phyloP scores from a whole-genome alignment of 2,329 filamentous ascomycete species.

The Waltergamsia citrina region DNA sequence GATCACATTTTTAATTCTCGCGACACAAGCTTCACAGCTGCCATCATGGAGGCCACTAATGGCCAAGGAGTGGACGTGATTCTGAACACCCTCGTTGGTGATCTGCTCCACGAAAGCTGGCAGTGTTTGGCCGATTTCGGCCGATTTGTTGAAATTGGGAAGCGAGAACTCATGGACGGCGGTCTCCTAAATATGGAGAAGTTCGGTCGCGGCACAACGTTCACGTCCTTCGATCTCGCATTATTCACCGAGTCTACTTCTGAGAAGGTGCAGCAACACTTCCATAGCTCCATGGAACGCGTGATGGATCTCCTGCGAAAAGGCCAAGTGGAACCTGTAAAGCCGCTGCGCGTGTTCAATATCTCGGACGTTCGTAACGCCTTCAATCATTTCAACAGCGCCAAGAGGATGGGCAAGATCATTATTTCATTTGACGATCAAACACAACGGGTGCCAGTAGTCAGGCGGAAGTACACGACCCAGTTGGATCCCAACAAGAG shows the following conservation, averaged over 20 bases:
- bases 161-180: constrained; percentile 21
- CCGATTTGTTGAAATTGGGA: constrained; percentile 14
- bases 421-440: constrained; percentile 17
- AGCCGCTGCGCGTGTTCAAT: too few relatives aligned
- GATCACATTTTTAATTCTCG: constrained; percentile 16
- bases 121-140: constrained; percentile 20
- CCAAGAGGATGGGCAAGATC: constrained; percentile 29
- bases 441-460: constrained; percentile 5
- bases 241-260: too few relatives aligned
- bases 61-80: constrained; percentile 20
- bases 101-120: constrained; percentile 18
- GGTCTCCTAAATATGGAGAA: constrained; percentile 21
- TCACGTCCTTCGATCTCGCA: constrained; percentile 9
- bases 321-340: too few relatives aligned
- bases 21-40: constrained; percentile 12
- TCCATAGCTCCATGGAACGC: too few relatives aligned
- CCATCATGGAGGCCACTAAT: constrained; percentile 12
- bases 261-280: too few relatives aligned
- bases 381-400: constrained; percentile 21
- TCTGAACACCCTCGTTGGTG: constrained; percentile 18
- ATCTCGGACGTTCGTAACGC: constrained; percentile 14
- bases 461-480: neutral
- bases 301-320: too few relatives aligned
- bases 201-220: constrained; percentile 16
- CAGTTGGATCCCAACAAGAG: constrained; percentile 6